phyloP scores from a whole-genome alignment of 1,139 yeast genomes.

The Candida tropicalis region DNA sequence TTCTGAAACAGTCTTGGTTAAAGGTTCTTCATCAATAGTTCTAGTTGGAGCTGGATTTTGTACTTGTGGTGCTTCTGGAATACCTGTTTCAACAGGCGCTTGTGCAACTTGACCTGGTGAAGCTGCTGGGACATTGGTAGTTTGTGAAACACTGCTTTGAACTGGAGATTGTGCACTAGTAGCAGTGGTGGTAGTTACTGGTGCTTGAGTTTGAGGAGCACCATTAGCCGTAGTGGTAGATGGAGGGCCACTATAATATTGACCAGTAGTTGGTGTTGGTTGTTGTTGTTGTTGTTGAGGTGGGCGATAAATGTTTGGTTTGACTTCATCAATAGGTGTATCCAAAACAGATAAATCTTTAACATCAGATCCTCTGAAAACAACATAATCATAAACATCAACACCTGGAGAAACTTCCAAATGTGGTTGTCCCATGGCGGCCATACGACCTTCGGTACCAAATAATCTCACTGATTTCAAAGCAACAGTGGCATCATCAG shows the following conservation, averaged over 20 bases:
- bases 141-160: slow-evolving; percentile 1
- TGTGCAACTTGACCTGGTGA: slow-evolving; percentile 12
- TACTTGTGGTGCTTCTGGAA: slow-evolving; percentile 12
- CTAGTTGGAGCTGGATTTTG: slow-evolving; percentile 13
- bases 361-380: slow-evolving; percentile 91
- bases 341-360: slow-evolving; percentile 87
- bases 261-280: slow-evolving; percentile 14
- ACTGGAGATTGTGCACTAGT: slow-evolving; percentile 1
- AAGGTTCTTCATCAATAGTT: slow-evolving; percentile 14
- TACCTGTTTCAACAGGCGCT: slow-evolving; percentile 16
- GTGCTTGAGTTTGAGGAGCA: slow-evolving; percentile 9
- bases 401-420: slow-evolving; percentile 76
- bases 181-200: slow-evolving; percentile 8
- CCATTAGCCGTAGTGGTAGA: slow-evolving; percentile 5
- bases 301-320: slow-evolving; percentile 36
- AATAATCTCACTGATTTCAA: slow-evolving; percentile 78
- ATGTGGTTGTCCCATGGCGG: slow-evolving; percentile 56
- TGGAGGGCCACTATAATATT: slow-evolving; percentile 18
- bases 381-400: slow-evolving; percentile 77
- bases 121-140: slow-evolving; percentile 12
- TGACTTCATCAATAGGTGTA: slow-evolving; percentile 55
- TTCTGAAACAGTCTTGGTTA: slow-evolving; percentile 13
- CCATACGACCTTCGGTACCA: slow-evolving; percentile 91
- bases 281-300: slow-evolving; percentile 24
- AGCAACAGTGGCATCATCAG: slow-evolving; percentile 90